Percentiles rank a stretch among this genome's conserved stretches.
Evolutionary conservation across 2,329 filamentous ascomycete genomes (phyloP).

Genomic region (Fonsecaea monophora): DNA sequence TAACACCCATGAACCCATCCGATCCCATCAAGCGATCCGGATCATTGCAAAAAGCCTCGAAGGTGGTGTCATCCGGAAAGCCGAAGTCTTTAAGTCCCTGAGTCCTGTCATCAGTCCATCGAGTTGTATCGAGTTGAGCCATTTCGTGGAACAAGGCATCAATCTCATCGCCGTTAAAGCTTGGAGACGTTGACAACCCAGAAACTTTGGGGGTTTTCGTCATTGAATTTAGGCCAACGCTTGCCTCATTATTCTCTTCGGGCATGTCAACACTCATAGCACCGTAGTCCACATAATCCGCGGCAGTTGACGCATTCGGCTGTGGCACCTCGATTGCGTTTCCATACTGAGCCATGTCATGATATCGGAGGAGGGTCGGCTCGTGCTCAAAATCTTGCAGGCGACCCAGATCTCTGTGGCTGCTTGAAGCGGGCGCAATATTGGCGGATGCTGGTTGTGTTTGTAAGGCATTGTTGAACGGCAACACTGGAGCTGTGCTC

Average conservation of each 20-base stretch:
- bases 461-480: background rate
- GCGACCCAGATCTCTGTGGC: background rate
- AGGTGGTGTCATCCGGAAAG: constrained; percentile 53
- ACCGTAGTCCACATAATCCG: constrained; percentile 20
- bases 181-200: constrained; percentile 34
- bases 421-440: constrained; percentile 3
- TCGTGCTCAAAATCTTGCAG: background rate
- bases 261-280: constrained; percentile 24
- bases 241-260: constrained; percentile 9
- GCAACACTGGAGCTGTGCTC: background rate
- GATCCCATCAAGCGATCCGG: constrained; percentile 46
- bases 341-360: constrained; percentile 10
- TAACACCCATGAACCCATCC: constrained; percentile 25
- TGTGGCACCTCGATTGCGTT: background rate
- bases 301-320: constrained; percentile 2
- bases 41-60: constrained; percentile 55
- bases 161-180: constrained; percentile 44
- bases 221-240: background rate
- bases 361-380: background rate
- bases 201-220: background rate
- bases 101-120: constrained; percentile 52
- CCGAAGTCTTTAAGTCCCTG: constrained; percentile 53
- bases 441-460: background rate
- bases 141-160: constrained; percentile 56
- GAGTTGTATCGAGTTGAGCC: constrained; percentile 54